A percentile compares a stretch with the other conserved stretches of the same genome.
Conservation (phyloP, 441 rosid species). For the Adansonia rubrostipa region DNA sequence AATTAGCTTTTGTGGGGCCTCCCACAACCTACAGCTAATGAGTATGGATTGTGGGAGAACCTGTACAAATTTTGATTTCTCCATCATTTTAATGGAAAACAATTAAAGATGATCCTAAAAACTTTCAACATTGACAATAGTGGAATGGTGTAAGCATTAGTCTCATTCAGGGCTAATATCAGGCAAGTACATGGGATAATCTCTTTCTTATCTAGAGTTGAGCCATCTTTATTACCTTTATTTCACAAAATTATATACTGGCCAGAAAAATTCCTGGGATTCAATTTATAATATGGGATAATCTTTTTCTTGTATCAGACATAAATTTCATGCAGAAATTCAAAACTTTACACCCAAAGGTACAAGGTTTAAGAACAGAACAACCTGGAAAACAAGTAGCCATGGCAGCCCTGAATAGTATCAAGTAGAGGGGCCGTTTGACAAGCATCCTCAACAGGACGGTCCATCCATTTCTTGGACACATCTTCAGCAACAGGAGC, state of each 20-base stretch:
- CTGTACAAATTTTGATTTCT: not conserved
- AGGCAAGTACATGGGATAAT: not conserved
- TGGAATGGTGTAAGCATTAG: not conserved
- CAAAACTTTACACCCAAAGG: not conserved
- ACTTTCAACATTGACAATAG: not conserved
- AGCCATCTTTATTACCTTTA: not conserved
- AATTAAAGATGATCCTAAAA: not conserved
- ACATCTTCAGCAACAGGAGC: conserved; percentile 62
- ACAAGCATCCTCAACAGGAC: conserved; percentile 71
- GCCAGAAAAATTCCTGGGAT: not conserved
- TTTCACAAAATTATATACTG: not conserved
- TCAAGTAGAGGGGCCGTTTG: conserved; percentile 83
- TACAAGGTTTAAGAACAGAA: conserved; percentile 55
- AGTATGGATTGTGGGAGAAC: not conserved
- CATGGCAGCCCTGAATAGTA: conserved; percentile 75
- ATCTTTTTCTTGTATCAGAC: not conserved
- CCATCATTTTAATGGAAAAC: not conserved
- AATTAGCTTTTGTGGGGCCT: not conserved
- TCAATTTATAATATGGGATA: not conserved
- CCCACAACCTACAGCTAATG: not conserved
- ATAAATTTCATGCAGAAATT: not conserved
- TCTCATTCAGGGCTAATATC: not conserved
- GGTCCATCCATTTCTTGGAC: conserved; percentile 62
- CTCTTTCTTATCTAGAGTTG: not conserved
- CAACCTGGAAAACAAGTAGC: conserved; percentile 81